A percentile compares a stretch with the other conserved stretches of the same genome.
Conservation (phyloP, 805 yeast species). For the Cyberlindnera saturnus region DNA sequence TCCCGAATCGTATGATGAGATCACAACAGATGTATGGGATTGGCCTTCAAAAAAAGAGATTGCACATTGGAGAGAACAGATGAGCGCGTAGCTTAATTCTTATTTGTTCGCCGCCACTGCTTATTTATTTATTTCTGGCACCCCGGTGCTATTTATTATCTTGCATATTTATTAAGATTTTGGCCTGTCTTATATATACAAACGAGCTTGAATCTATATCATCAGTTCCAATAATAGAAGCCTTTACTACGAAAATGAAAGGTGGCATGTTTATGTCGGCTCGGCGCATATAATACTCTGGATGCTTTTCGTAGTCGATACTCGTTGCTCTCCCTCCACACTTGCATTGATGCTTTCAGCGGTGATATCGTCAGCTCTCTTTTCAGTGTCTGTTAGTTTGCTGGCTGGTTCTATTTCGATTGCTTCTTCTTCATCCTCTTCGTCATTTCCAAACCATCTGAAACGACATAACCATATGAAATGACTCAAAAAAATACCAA, state of each 20-base stretch:
- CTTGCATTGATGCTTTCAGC: background rate
- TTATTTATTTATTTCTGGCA: slow-evolving; percentile 2
- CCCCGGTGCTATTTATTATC: background rate
- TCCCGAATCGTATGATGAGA: slow-evolving; percentile 9
- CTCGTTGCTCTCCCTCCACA: background rate
- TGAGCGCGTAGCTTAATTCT: background rate
- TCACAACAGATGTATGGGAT: slow-evolving; percentile 23
- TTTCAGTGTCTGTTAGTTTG: background rate
- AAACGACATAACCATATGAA: slow-evolving; percentile 49
- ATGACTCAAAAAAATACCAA: slow-evolving; percentile 65
- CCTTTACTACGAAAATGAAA: too few relatives aligned
- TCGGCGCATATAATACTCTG: too few relatives aligned
- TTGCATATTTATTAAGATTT: background rate
- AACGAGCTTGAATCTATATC: too few relatives aligned
- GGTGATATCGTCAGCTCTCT: background rate
- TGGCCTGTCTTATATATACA: background rate
- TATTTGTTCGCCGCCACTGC: background rate
- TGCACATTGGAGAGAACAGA: slow-evolving; percentile 11
- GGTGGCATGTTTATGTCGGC: too few relatives aligned
- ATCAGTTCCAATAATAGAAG: too few relatives aligned
- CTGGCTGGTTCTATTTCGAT: slow-evolving; percentile 1
- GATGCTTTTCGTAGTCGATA: background rate
- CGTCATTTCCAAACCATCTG: slow-evolving; percentile 20
- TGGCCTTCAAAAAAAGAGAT: slow-evolving; percentile 30
- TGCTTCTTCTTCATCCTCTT: slow-evolving; percentile 8